Evolutionary conservation across 1,139 yeast genomes (phyloP).

Genomic region (Yamadazyma dendronema): DNA sequence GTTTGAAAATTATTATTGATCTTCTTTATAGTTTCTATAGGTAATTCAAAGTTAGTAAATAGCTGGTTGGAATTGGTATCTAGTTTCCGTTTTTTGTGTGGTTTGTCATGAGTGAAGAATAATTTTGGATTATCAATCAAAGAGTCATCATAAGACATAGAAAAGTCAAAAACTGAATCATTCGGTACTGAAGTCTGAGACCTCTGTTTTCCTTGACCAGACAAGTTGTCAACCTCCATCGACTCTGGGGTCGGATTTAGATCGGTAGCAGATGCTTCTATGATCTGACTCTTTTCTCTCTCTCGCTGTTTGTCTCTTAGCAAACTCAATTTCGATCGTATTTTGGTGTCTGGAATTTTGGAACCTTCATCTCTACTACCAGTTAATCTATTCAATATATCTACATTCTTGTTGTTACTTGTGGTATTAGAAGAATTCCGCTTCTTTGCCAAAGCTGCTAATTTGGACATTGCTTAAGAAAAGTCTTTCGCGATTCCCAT

Average conservation of each 20-base stretch:
- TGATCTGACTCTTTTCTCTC: constrained; percentile 2
- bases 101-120: constrained; percentile 9
- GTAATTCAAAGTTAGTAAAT: constrained; percentile 48
- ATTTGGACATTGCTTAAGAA: constrained; percentile 24
- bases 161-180: background rate
- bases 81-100: constrained; percentile 9
- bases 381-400: constrained; percentile 21
- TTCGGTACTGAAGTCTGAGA: no score
- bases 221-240: no score
- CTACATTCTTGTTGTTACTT: constrained; percentile 19
- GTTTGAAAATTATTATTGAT: constrained; percentile 56
- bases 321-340: constrained; percentile 3
- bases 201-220: no score
- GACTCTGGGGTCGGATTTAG: no score
- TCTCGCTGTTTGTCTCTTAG: background rate
- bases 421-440: constrained; percentile 21
- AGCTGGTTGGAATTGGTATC: constrained; percentile 21
- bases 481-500: background rate
- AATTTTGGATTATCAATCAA: constrained; percentile 5
- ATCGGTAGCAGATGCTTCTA: background rate
- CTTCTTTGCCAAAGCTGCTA: constrained; percentile 49
- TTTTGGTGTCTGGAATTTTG: constrained; percentile 3
- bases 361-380: background rate
- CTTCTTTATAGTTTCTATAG: constrained; percentile 41
- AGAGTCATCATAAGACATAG: constrained; percentile 6